A percentile compares a stretch with the other conserved stretches of the same genome.
These are phyloP conservation scores for Leishmania arabica DNA, from an alignment of 208 protist genomes.

Conservation along the genomic window DNA sequence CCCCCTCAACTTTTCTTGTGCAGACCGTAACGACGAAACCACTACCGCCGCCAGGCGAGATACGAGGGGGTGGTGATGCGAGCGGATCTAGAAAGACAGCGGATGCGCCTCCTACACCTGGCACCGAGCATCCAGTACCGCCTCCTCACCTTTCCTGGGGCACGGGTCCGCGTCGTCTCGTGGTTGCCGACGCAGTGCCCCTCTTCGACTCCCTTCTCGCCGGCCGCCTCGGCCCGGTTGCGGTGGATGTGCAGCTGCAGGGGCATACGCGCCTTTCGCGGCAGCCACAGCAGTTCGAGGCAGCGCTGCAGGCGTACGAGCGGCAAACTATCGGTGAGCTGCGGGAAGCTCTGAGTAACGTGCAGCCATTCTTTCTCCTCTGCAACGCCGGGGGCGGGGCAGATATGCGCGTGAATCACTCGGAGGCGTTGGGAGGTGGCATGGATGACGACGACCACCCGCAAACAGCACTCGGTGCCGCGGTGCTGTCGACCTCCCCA, in stretches of 20 bases:
- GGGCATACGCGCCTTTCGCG: constrained; percentile 37
- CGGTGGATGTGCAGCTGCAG: constrained; percentile 63
- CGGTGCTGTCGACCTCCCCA: constrained; percentile 5
- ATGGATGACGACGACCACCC: neutral
- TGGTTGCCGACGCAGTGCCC: constrained; percentile 46
- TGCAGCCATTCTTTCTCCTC: constrained; percentile 54
- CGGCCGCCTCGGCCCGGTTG: constrained; percentile 59
- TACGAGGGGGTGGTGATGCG: neutral
- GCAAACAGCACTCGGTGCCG: neutral
- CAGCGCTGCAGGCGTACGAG: constrained; percentile 36
- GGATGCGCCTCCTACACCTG: neutral
- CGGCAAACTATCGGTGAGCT: constrained; percentile 28
- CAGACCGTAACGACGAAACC: neutral
- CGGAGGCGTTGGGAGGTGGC: neutral
- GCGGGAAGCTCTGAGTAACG: constrained; percentile 23
- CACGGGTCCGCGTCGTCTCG: neutral
- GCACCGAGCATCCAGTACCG: neutral
- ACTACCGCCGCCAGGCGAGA: neutral
- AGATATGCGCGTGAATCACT: neutral
- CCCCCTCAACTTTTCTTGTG: neutral
- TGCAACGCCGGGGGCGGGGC: neutral
- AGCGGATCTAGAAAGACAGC: neutral
- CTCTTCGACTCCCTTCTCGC: constrained; percentile 47
- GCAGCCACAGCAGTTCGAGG: constrained; percentile 50
- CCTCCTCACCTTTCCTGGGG: neutral